These are phyloP conservation scores for Leccinum subfulvum DNA, from an alignment of 1,284 basidiomycete species.

Conservation along the genomic window DNA sequence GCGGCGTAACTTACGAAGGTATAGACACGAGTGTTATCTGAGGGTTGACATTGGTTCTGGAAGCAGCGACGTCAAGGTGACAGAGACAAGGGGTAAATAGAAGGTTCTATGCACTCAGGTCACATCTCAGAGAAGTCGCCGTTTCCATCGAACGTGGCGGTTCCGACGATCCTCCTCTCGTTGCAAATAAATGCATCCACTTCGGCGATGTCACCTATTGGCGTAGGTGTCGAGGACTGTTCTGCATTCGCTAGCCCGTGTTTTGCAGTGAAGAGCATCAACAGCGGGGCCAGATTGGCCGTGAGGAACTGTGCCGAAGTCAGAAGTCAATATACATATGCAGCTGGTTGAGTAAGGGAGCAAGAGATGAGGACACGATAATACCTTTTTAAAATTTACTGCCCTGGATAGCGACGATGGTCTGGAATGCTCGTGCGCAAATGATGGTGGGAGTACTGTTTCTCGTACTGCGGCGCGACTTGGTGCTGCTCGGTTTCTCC, in stretches of 20 bases:
- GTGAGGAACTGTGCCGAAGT: no score
- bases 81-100: constrained; percentile 24
- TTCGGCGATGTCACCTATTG: constrained; percentile 88
- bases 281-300: no score
- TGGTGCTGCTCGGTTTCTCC: no score
- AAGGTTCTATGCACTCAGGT: constrained; percentile 74
- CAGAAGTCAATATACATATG: constrained; percentile 48
- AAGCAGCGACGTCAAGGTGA: constrained; percentile 1
- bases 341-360: neutral
- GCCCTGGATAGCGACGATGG: no score
- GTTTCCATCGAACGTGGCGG: constrained; percentile 14
- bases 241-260: constrained; percentile 91
- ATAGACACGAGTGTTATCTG: constrained; percentile 89
- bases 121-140: constrained; percentile 63
- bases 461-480: no score
- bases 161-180: constrained; percentile 49
- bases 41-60: constrained; percentile 71
- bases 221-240: constrained; percentile 96
- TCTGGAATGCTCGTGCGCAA: no score
- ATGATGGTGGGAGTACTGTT: no score
- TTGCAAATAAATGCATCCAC: constrained; percentile 93
- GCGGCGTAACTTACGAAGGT: constrained; percentile 76
- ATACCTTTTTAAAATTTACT: no score
- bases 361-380: neutral
- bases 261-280: no score